Conservation (phyloP, 257 asterid genomes). For the Gynochthodes officinalis region DNA sequence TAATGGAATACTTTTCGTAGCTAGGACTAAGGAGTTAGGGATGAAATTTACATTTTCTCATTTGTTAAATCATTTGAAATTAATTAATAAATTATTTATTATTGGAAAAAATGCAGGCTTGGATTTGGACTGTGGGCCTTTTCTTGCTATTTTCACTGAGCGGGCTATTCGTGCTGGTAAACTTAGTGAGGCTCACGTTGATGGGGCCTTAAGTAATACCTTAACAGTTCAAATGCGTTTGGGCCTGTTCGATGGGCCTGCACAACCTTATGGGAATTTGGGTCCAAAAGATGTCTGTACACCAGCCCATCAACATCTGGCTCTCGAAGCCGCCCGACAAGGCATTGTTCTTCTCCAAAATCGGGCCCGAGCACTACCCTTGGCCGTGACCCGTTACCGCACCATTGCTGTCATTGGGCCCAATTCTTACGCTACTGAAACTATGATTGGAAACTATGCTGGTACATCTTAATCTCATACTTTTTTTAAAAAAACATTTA, state of each 20-base stretch:
- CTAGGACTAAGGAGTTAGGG: background rate
- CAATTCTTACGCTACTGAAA: conserved; percentile 64
- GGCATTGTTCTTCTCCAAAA: conserved; percentile 78
- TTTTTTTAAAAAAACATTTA: too few relatives aligned
- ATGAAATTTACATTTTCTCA: background rate
- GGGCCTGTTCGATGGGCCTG: conserved; percentile 86
- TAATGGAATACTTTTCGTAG: too few relatives aligned
- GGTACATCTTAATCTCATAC: too few relatives aligned
- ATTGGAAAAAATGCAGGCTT: conserved; percentile 39
- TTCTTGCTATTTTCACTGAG: conserved; percentile 63
- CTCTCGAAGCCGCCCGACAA: conserved; percentile 94
- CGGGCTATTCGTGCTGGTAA: conserved; percentile 57
- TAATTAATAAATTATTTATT: background rate
- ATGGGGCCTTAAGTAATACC: conserved; percentile 60
- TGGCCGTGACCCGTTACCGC: conserved; percentile 43
- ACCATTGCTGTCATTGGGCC: conserved; percentile 87
- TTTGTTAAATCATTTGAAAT: background rate
- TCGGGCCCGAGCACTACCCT: conserved; percentile 56
- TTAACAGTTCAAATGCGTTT: conserved; percentile 78
- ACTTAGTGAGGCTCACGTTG: conserved; percentile 49
- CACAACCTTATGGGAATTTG: conserved; percentile 49
- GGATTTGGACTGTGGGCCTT: conserved; percentile 96
- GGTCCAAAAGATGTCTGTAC: conserved; percentile 85
- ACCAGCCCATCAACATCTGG: conserved; percentile 66
- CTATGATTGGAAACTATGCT: conserved; percentile 95